Conservation (phyloP, 2,329 filamentous ascomycete species). For the Raffaelea deltoideospora region DNA sequence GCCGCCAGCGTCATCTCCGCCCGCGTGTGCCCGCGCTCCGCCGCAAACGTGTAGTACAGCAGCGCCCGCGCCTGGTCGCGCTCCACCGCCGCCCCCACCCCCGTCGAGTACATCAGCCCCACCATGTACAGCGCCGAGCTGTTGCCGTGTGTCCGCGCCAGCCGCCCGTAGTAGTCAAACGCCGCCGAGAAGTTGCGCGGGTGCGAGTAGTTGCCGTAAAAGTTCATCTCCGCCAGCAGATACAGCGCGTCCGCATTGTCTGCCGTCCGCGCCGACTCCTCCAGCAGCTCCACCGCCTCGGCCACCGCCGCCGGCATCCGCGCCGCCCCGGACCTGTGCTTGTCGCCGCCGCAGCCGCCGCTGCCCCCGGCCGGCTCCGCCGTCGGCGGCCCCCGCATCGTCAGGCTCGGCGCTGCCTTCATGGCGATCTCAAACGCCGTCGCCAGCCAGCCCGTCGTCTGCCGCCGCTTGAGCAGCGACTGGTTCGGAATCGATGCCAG, state of each 20-base stretch:
- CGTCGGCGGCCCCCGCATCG: constrained; percentile 27
- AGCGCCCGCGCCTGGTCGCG: constrained; percentile 82
- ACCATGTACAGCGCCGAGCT: constrained; percentile 91
- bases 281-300: constrained; percentile 35
- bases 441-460: constrained; percentile 27
- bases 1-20: constrained; percentile 92
- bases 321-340: constrained; percentile 20
- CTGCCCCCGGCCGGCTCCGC: no score
- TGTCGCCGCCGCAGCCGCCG: no score
- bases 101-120: constrained; percentile 89
- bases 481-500: constrained; percentile 33
- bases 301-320: constrained; percentile 27
- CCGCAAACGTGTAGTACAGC: constrained; percentile 89
- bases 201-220: constrained; percentile 85
- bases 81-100: constrained; percentile 66
- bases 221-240: constrained; percentile 85
- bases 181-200: constrained; percentile 67
- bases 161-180: constrained; percentile 64
- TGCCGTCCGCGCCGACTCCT: constrained; percentile 33
- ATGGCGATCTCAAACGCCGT: constrained; percentile 27
- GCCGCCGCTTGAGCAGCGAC: constrained; percentile 26
- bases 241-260: constrained; percentile 75
- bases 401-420: constrained; percentile 34
- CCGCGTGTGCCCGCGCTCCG: constrained; percentile 62
- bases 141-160: constrained; percentile 69